Conservation (phyloP, 2,329 filamentous ascomycete genomes). For the Aspergillus brunneoviolaceus region DNA sequence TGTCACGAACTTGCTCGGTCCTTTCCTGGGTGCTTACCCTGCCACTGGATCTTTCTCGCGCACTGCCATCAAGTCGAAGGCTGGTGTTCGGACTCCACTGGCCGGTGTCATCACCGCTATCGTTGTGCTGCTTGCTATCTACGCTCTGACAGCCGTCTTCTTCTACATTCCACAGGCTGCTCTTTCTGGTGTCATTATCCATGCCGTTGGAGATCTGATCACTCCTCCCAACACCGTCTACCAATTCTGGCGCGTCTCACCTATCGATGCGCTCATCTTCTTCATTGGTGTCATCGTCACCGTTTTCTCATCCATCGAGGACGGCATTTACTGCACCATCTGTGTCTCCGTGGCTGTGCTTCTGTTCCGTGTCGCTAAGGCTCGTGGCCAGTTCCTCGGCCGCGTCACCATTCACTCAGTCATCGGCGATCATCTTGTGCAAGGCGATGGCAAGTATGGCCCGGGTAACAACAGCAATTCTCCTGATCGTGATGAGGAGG, state of each 20-base stretch:
- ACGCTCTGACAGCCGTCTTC: slow-evolving; percentile 83
- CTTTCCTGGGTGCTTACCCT: slow-evolving; percentile 88
- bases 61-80: slow-evolving; percentile 96
- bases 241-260: slow-evolving; percentile 92
- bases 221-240: slow-evolving; percentile 89
- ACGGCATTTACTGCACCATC: slow-evolving; percentile 88
- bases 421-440: slow-evolving; percentile 70
- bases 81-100: slow-evolving; percentile 86
- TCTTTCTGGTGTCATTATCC: slow-evolving; percentile 87
- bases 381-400: slow-evolving; percentile 80
- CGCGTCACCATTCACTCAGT: slow-evolving; percentile 81
- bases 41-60: slow-evolving; percentile 94
- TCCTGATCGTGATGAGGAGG: slow-evolving; percentile 43
- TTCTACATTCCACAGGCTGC: slow-evolving; percentile 85
- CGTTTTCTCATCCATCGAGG: slow-evolving; percentile 83
- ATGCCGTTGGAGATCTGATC: slow-evolving; percentile 89
- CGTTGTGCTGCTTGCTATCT: slow-evolving; percentile 85
- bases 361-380: slow-evolving; percentile 79
- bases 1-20: slow-evolving; percentile 82
- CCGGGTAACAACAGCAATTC: slow-evolving; percentile 44
- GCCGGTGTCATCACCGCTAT: slow-evolving; percentile 84
- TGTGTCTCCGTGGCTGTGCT: slow-evolving; percentile 73
- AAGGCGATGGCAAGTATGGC: slow-evolving; percentile 63
- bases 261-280: slow-evolving; percentile 87
- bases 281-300: slow-evolving; percentile 90